These are phyloP conservation scores for Radiomyces spectabilis DNA, from an alignment of 192 early-diverging fungal species.

Conservation along the genomic window DNA sequence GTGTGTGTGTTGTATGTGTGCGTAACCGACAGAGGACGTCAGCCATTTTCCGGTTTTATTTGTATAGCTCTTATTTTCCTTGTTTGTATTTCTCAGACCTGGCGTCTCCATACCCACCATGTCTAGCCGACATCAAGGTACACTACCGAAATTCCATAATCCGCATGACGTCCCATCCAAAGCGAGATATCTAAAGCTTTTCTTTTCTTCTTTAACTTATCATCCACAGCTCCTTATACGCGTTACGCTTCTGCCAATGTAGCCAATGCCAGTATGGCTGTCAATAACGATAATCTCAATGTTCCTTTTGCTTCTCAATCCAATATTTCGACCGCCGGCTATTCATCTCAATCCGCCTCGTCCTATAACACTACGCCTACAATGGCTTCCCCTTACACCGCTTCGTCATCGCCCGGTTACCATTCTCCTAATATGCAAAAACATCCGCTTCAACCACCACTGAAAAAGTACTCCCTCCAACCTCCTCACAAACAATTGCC, in stretches of 20 bases:
- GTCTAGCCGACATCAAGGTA: conserved; percentile 23
- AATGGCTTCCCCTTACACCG: conserved; percentile 37
- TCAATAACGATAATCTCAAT: conserved; percentile 9
- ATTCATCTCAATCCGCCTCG: not conserved
- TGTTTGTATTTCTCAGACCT: not conserved
- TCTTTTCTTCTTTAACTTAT: not conserved
- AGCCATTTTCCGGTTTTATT: not conserved
- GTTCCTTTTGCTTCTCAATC: conserved; percentile 19
- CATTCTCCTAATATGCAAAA: conserved; percentile 28
- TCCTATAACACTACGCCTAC: conserved; percentile 10
- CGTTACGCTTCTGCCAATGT: conserved; percentile 9
- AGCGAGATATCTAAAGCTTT: not conserved
- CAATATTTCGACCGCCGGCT: not conserved
- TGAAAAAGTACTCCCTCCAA: conserved; percentile 38
- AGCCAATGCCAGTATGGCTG: not conserved
- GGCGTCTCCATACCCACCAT: not conserved
- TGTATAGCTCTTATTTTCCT: not conserved
- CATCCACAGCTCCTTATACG: conserved; percentile 19
- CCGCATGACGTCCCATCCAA: not conserved
- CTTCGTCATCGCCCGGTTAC: conserved; percentile 37
- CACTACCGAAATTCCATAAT: not conserved
- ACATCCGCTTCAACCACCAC: conserved; percentile 10
- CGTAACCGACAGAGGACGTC: not conserved
- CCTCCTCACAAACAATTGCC: conserved; percentile 30
- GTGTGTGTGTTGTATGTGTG: not conserved